These are phyloP conservation scores for Lyophyllum semitale DNA, from an alignment of 768 basidiomycete species.

Conservation along the genomic window DNA sequence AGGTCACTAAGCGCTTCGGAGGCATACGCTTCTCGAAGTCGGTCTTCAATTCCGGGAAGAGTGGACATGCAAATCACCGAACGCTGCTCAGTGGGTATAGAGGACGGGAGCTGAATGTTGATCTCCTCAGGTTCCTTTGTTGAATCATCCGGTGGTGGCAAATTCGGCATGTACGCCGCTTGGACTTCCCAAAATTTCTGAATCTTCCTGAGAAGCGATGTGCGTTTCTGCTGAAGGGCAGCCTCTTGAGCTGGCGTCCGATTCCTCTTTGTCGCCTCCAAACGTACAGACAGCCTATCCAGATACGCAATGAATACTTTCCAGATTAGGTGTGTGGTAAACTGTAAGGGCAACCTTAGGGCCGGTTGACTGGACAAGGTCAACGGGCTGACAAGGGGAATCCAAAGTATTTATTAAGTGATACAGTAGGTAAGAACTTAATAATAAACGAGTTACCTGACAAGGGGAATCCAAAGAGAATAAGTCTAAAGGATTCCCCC, in stretches of 20 bases:
- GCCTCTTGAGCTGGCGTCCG: background rate
- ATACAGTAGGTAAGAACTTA: too few species aligned
- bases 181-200: constrained; percentile 11
- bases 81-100: background rate
- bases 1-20: constrained; percentile 9
- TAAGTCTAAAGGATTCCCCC: too few species aligned
- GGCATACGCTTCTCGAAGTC: constrained; percentile 13
- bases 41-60: constrained; percentile 13
- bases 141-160: background rate
- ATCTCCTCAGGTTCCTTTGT: background rate
- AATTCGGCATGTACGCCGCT: constrained; percentile 10
- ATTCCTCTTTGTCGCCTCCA: background rate
- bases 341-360: too few species aligned
- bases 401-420: too few species aligned
- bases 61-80: background rate
- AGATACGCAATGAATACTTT: background rate
- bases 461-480: too few species aligned
- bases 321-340: too few species aligned
- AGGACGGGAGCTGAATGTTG: constrained; percentile 17
- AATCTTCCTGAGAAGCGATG: background rate
- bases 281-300: too few species aligned
- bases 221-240: background rate
- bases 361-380: too few species aligned
- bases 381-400: too few species aligned
- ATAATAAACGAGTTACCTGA: too few species aligned